A percentile compares a stretch with the other conserved stretches of the same genome.
Evolutionary conservation across 305 asterid genomes (phyloP).

Genomic region (Euphrasia arctica): DNA sequence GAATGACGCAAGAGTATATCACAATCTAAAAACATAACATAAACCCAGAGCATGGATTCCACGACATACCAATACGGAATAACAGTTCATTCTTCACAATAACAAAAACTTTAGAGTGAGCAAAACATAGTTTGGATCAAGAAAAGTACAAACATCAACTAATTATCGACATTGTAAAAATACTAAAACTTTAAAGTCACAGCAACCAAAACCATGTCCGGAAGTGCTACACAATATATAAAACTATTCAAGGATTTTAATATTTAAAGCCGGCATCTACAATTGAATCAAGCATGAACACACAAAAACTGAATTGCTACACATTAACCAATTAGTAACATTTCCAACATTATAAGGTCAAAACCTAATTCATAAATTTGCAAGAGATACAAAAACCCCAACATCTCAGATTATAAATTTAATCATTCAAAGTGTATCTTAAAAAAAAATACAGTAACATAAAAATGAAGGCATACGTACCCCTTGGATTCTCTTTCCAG

Average conservation of each 20-base stretch:
- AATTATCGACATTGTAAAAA: neutral
- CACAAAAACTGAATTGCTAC: neutral
- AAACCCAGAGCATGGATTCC: too few relatives aligned
- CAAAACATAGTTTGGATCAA: too few relatives aligned
- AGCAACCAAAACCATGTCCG: neutral
- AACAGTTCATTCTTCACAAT: too few relatives aligned
- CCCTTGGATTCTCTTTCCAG: constrained; percentile 55
- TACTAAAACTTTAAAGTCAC: neutral
- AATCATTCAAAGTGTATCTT: neutral
- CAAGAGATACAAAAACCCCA: neutral
- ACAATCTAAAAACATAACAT: too few relatives aligned
- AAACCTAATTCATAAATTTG: neutral
- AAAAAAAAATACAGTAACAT: neutral
- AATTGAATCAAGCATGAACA: neutral
- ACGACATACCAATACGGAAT: too few relatives aligned
- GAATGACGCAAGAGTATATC: too few relatives aligned
- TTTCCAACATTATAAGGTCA: neutral
- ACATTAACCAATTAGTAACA: neutral
- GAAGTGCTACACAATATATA: neutral
- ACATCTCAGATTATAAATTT: neutral
- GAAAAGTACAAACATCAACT: neutral
- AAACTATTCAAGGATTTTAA: neutral
- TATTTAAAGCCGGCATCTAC: neutral
- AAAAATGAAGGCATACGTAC: constrained; percentile 21
- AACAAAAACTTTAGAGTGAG: too few relatives aligned